Percentiles rank a stretch among this genome's conserved stretches.
These are phyloP conservation scores for Miscanthus lutarioriparius DNA, from an alignment of 176 grass and related monocot genomes.

Conservation along the genomic window DNA sequence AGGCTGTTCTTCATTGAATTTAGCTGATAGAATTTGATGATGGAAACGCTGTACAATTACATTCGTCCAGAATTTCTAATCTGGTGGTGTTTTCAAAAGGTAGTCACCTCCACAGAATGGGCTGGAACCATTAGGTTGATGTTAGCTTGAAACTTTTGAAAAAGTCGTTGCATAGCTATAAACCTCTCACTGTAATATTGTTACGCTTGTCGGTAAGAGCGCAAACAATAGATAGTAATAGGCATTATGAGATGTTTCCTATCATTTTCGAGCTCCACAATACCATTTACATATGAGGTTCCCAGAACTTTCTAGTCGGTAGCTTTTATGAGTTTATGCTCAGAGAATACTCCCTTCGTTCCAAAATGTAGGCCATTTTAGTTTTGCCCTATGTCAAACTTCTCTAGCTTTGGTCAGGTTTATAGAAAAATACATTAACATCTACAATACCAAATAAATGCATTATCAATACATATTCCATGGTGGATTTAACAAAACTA, in stretches of 20 bases:
- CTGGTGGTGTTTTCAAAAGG: background rate
- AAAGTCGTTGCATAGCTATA: background rate
- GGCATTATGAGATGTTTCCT: slow-evolving; percentile 1
- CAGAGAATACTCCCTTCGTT: background rate
- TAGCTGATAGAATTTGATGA: slow-evolving; percentile 1
- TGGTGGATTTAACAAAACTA: background rate
- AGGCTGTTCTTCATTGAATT: slow-evolving; percentile 21
- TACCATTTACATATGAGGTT: slow-evolving; percentile 20
- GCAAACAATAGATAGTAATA: slow-evolving; percentile 13
- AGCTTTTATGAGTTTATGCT: background rate
- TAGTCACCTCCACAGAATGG: slow-evolving; percentile 8
- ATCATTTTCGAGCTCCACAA: slow-evolving; percentile 21
- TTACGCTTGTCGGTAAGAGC: slow-evolving; percentile 26
- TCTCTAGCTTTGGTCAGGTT: background rate
- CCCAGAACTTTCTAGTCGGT: background rate
- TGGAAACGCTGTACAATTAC: background rate
- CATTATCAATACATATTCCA: background rate
- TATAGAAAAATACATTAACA: background rate
- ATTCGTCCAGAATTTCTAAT: slow-evolving; percentile 7
- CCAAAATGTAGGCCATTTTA: background rate
- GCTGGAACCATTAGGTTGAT: slow-evolving; percentile 1
- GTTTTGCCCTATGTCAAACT: background rate
- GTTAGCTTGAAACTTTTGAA: slow-evolving; percentile 25
- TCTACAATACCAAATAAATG: background rate
- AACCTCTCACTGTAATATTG: slow-evolving; percentile 11